Conservation (phyloP, 768 basidiomycete genomes). For the Paxillus rubicundulus region DNA sequence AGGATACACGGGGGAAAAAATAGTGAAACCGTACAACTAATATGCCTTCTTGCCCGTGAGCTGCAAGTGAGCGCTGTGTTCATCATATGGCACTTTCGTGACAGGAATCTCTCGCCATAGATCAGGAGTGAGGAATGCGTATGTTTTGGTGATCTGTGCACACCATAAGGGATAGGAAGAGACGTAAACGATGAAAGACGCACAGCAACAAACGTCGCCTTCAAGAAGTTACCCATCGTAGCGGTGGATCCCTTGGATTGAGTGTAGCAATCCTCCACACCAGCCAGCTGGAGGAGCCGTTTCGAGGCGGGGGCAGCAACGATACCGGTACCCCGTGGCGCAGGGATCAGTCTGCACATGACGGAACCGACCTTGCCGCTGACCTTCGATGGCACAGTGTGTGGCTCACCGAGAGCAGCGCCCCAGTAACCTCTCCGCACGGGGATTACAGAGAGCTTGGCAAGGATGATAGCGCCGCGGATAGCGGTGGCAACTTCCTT, state of each 20-base stretch:
- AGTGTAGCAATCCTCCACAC: slow-evolving; percentile 97
- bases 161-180: no score
- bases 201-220: slow-evolving; percentile 92
- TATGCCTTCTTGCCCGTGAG: slow-evolving; percentile 74
- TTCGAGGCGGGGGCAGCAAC: slow-evolving; percentile 98
- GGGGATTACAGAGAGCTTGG: slow-evolving; percentile 96
- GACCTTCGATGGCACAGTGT: slow-evolving; percentile 98
- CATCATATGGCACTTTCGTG: slow-evolving; percentile 90
- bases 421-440: slow-evolving; percentile 99
- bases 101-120: slow-evolving; percentile 94
- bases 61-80: slow-evolving; percentile 90
- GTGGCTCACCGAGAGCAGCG: slow-evolving; percentile 96
- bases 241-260: slow-evolving; percentile 98
- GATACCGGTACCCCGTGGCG: slow-evolving; percentile 98
- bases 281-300: slow-evolving; percentile 94
- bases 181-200: slow-evolving; percentile 27
- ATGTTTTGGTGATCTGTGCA: slow-evolving; percentile 97
- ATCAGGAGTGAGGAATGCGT: slow-evolving; percentile 97
- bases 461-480: slow-evolving; percentile 98
- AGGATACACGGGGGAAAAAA: slow-evolving; percentile 9
- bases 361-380: slow-evolving; percentile 98
- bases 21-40: slow-evolving; percentile 35
- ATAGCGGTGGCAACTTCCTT: slow-evolving; percentile 99
- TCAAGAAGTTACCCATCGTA: slow-evolving; percentile 99
- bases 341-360: slow-evolving; percentile 98